These are phyloP conservation scores for Trichosporon coremiiforme DNA, from an alignment of 1,284 basidiomycete species.

Conservation along the genomic window DNA sequence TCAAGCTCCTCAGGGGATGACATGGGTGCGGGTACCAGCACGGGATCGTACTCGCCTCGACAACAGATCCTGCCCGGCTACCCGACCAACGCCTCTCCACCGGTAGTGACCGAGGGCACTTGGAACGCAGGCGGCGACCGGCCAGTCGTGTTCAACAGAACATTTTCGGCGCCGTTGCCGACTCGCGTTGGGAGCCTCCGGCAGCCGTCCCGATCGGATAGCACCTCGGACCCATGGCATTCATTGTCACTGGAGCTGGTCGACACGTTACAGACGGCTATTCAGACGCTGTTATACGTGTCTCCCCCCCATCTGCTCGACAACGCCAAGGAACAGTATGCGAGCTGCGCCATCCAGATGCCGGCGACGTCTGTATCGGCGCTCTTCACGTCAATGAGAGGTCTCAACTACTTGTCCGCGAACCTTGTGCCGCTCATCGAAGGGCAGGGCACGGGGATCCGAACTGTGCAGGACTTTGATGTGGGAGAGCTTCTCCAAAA, in stretches of 20 bases:
- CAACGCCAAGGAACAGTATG: slow-evolving; percentile 85
- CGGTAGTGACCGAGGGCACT: neutral
- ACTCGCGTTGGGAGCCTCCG: slow-evolving; percentile 38
- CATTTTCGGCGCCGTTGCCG: slow-evolving; percentile 47
- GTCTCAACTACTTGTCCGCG: slow-evolving; percentile 83
- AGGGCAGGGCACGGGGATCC: slow-evolving; percentile 21
- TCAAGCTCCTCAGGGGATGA: slow-evolving; percentile 31
- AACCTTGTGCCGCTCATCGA: slow-evolving; percentile 60
- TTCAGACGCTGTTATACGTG: slow-evolving; percentile 83
- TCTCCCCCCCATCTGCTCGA: slow-evolving; percentile 86
- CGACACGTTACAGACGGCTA: slow-evolving; percentile 80
- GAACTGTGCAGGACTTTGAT: slow-evolving; percentile 59
- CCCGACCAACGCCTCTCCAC: slow-evolving; percentile 4
- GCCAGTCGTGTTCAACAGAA: slow-evolving; percentile 35
- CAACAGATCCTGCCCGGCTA: neutral
- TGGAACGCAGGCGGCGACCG: slow-evolving; percentile 25
- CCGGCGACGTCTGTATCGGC: slow-evolving; percentile 84
- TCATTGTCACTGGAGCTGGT: slow-evolving; percentile 69
- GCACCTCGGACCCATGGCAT: slow-evolving; percentile 25
- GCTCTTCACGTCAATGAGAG: slow-evolving; percentile 83
- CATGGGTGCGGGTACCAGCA: slow-evolving; percentile 14
- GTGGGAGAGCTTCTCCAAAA: slow-evolving; percentile 72
- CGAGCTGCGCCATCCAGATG: slow-evolving; percentile 78
- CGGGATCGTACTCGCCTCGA: neutral
- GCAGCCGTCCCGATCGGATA: slow-evolving; percentile 35